Conservation (phyloP, 108 stramenopile genomes). For the Halocafeteria seosinensis region DNA sequence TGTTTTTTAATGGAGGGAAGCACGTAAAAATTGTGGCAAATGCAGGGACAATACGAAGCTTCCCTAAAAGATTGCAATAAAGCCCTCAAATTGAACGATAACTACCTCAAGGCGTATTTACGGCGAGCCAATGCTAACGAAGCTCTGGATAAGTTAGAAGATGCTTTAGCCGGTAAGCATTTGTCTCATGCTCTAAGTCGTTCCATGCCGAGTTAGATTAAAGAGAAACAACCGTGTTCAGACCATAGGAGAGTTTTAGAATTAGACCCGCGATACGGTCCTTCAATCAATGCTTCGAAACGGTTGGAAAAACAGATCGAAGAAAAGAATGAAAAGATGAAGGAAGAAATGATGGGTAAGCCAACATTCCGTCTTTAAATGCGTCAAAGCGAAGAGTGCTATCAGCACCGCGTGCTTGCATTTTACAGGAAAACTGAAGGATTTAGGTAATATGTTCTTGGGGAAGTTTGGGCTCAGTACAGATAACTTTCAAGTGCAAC, state of each 20-base stretch:
- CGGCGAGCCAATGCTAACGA: slow-evolving; percentile 53
- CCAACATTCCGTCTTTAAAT: too few relatives aligned
- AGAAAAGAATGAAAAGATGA: slow-evolving; percentile 66
- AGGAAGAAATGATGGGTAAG: slow-evolving; percentile 69
- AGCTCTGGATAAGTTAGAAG: slow-evolving; percentile 9
- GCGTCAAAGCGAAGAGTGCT: neutral
- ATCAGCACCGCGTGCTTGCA: neutral
- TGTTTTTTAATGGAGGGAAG: too few relatives aligned
- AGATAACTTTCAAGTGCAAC: slow-evolving; percentile 80
- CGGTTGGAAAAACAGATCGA: slow-evolving; percentile 51
- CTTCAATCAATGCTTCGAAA: slow-evolving; percentile 30
- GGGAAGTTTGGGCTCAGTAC: slow-evolving; percentile 83
- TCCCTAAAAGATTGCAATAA: slow-evolving; percentile 49
- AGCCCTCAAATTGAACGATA: slow-evolving; percentile 48
- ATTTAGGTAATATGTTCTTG: slow-evolving; percentile 76
- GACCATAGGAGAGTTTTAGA: slow-evolving; percentile 51
- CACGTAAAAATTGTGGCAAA: too few relatives aligned
- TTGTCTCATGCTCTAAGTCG: too few relatives aligned
- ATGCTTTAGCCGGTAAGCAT: too few relatives aligned
- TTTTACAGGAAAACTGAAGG: slow-evolving; percentile 95
- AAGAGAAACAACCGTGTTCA: too few relatives aligned
- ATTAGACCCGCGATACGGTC: slow-evolving; percentile 44
- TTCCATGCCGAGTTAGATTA: too few relatives aligned
- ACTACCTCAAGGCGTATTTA: slow-evolving; percentile 58
- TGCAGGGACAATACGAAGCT: too few relatives aligned